Evolutionary conservation across 257 asterid species (phyloP), one percentile per base, ranked within the genome.

Genomic region (Anisodus tanguticus): DNA sequence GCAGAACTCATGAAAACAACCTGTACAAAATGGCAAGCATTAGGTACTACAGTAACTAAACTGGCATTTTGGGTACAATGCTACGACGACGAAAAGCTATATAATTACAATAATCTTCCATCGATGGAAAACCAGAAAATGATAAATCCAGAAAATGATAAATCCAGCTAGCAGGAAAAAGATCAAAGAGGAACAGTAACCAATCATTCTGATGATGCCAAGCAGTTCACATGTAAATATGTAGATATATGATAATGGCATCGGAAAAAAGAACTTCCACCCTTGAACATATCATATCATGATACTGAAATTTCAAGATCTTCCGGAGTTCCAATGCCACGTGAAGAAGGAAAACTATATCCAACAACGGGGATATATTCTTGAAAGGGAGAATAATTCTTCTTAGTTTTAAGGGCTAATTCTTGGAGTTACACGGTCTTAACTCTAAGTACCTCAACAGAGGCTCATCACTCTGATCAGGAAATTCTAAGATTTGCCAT

Each of bases 1-100:
- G 93, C 98, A 94, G 88, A 92, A 93, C 89, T 94, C 98, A 15
- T 94, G 98, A 86, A 86, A 90, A 89, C 97, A 94, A 69, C 97
- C 97, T 94, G 92, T 86, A 85, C 5, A 64, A 80, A 0, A 41
- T 9, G 2, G 8, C 15, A 53, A 69, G 64, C 81, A 51, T 51
- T 26, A 76, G 81, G 17, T 45, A n/a, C 80, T 17, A 58, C 58
- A 71, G 16, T 43, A 45, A 47, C n/a, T 19, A 71, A 58, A 71
- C 58, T n/a, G 39, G 8, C 37, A 43, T n/a, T n/a, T 45, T 7
- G 17, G 39, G 31, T 45, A 17, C 9, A 71, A 0, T 9, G 79
- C 79, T 43, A 43, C 8, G 1, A 9, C 2, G 6, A 60, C 7
- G 9, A 60, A 8, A 60, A 60, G 67, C 67, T 58, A 17, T 17